Evolutionary conservation across 441 rosid genomes (phyloP).

Genomic region (Metrosideros polymorpha): DNA sequence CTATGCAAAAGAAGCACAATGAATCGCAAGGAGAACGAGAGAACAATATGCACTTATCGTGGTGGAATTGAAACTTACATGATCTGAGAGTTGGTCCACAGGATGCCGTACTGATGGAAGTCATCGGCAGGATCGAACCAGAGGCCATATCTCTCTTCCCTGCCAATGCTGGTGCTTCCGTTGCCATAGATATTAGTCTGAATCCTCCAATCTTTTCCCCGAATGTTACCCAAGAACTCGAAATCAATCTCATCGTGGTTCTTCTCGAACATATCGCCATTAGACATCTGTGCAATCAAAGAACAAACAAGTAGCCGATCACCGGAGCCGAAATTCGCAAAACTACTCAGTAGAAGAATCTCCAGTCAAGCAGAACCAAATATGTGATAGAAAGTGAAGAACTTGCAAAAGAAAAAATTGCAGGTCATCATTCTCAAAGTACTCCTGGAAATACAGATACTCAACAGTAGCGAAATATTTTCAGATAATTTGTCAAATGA

Average conservation of each 20-base stretch:
- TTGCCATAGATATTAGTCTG: constrained; percentile 27
- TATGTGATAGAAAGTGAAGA: not conserved
- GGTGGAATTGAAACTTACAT: constrained; percentile 1
- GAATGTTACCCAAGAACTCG: constrained; percentile 28
- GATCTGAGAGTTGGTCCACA: constrained; percentile 7
- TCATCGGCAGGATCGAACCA: constrained; percentile 24
- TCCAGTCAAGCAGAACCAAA: not conserved
- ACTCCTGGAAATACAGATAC: not conserved
- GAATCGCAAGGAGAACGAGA: not conserved
- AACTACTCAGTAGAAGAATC: not conserved
- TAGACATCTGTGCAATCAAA: constrained; percentile 5
- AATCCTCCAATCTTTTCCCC: constrained; percentile 18
- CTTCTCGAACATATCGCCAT: not conserved
- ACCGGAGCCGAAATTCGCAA: not conserved
- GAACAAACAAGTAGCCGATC: not conserved
- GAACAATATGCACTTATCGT: not conserved
- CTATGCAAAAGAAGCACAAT: not conserved
- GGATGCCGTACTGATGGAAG: constrained; percentile 17
- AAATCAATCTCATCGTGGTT: constrained; percentile 29
- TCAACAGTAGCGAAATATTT: not conserved
- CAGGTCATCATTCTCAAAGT: not conserved
- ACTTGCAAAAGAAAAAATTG: not conserved
- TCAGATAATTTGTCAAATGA: not conserved
- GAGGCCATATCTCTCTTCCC: constrained; percentile 23
- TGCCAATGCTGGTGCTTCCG: constrained; percentile 12